Conservation (phyloP, 2,329 filamentous ascomycete species). For the Salinomyces thailandicus region DNA sequence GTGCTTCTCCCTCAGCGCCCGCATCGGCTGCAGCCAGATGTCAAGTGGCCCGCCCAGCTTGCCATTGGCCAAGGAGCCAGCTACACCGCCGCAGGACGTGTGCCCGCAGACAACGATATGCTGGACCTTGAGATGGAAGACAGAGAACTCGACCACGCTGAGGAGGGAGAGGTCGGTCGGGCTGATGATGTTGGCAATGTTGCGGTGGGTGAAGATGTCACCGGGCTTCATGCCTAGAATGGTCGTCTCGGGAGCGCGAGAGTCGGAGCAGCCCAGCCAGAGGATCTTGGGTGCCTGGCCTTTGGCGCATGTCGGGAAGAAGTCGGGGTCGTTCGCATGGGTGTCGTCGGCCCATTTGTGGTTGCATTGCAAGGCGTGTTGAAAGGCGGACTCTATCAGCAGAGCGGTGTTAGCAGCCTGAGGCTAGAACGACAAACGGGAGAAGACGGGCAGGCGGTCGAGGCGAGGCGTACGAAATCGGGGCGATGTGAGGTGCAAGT, state of each 20-base stretch:
- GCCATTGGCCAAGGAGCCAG: conserved; percentile 44
- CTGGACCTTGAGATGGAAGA: conserved; percentile 57
- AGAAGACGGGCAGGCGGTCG: not conserved
- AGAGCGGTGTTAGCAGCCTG: not conserved
- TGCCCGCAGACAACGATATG: conserved; percentile 54
- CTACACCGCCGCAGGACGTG: conserved; percentile 50
- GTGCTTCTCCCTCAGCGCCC: conserved; percentile 45
- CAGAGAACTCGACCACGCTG: conserved; percentile 70
- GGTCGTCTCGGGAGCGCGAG: conserved; percentile 72
- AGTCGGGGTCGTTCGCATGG: conserved; percentile 54
- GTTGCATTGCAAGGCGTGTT: conserved; percentile 54
- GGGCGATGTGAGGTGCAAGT: not conserved
- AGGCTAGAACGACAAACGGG: too few species aligned
- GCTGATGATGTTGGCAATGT: conserved; percentile 76
- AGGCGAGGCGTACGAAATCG: not conserved
- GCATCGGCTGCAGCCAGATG: conserved; percentile 50
- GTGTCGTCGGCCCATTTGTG: conserved; percentile 59
- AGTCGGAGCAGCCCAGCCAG: conserved; percentile 83
- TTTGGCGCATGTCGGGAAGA: conserved; percentile 57
- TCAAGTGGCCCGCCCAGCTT: conserved; percentile 47
- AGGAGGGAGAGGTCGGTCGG: conserved; percentile 64
- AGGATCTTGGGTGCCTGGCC: conserved; percentile 60
- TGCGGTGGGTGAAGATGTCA: conserved; percentile 81
- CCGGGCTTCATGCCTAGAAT: conserved; percentile 69
- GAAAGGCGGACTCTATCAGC: conserved; percentile 17